Evolutionary conservation across 768 basidiomycete genomes (phyloP), one percentile per base, ranked within the genome.

Genomic region (Mycena belliarum): DNA sequence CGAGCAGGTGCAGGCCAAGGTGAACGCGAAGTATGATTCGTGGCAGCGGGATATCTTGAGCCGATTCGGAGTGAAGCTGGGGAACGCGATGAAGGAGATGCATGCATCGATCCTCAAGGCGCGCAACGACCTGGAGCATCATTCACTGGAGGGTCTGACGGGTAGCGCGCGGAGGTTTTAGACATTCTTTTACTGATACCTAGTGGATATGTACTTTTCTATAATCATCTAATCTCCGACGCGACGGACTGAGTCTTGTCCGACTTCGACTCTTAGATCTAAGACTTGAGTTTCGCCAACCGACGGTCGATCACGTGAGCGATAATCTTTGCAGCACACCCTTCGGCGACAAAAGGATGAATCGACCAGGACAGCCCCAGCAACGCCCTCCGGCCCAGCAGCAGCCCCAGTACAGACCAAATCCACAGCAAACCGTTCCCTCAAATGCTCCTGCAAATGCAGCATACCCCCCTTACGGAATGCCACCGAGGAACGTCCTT

Each of bases 1-100:
- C 72, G 96, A 98, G 72, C 95, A 96, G 72, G 97, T 98, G 25
- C 97, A 99, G 74, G 84, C 92, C 43, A 84, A 95, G 64, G 97
- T 99, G 67, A 98, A 98, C 72, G 93, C 95, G 58, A 98, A 98
- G 77, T 99, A 99, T 71, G 97, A 98, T 70, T 79, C 93, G 20
- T 98, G 97, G 96, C 96, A 98, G 78, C 81, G 89, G 59, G 97
- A 99, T 65, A 93, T 99, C 59, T 77, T 98, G 63, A 88, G 86
- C 60, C 81, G 94, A 45, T 98, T 98, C 68, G 96, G 97, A 4
- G 82, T 84, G 59, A 98, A 97, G 78, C 81, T 99, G 55, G 93
- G 94, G 5, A 89, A 88, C 59, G 88, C 88, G 52, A 98, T 99
- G 94, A 95, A 95, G 80, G 96, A 98, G 74, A 93, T 95, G 84